These are phyloP conservation scores for Vanderwaltozyma verrucispora DNA, from an alignment of 805 yeast species.

Conservation along the genomic window DNA sequence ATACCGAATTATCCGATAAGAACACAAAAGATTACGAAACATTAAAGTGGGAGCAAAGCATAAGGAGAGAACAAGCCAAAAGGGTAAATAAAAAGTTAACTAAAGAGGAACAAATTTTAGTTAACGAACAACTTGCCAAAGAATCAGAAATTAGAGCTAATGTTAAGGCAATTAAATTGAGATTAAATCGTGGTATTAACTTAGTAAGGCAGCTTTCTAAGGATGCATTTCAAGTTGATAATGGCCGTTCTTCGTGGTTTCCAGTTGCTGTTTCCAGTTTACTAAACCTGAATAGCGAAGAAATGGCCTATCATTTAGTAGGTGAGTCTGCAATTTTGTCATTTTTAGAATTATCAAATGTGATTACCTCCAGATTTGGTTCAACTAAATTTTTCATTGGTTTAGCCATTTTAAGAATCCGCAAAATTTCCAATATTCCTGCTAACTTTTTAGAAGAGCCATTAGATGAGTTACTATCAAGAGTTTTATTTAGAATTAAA, in stretches of 20 bases:
- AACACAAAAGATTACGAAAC: slow-evolving; percentile 80
- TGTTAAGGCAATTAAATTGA: slow-evolving; percentile 31
- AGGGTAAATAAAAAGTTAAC: slow-evolving; percentile 47
- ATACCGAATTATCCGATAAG: slow-evolving; percentile 43
- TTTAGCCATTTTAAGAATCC: slow-evolving; percentile 54
- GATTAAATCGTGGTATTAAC: slow-evolving; percentile 39
- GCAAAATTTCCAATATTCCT: slow-evolving; percentile 37
- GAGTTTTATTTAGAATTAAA: slow-evolving; percentile 67
- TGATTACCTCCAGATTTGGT: slow-evolving; percentile 43
- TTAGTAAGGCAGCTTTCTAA: slow-evolving; percentile 45
- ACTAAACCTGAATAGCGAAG: slow-evolving; percentile 34
- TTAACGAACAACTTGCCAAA: slow-evolving; percentile 49
- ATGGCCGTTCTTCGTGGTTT: slow-evolving; percentile 63
- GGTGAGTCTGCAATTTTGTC: slow-evolving; percentile 38
- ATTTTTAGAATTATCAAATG: slow-evolving; percentile 45
- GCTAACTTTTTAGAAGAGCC: slow-evolving; percentile 41
- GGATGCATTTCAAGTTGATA: slow-evolving; percentile 43
- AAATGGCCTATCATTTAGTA: slow-evolving; percentile 28
- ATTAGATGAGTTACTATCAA: slow-evolving; percentile 42
- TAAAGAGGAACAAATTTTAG: slow-evolving; percentile 61
- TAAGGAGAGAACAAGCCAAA: slow-evolving; percentile 62
- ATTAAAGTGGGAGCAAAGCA: slow-evolving; percentile 77
- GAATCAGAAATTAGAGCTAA: slow-evolving; percentile 48
- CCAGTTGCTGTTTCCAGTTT: slow-evolving; percentile 49
- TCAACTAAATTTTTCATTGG: slow-evolving; percentile 47